Evolutionary conservation across 176 grass and related monocot species (phyloP).

Genomic region (Stipa capillata): DNA sequence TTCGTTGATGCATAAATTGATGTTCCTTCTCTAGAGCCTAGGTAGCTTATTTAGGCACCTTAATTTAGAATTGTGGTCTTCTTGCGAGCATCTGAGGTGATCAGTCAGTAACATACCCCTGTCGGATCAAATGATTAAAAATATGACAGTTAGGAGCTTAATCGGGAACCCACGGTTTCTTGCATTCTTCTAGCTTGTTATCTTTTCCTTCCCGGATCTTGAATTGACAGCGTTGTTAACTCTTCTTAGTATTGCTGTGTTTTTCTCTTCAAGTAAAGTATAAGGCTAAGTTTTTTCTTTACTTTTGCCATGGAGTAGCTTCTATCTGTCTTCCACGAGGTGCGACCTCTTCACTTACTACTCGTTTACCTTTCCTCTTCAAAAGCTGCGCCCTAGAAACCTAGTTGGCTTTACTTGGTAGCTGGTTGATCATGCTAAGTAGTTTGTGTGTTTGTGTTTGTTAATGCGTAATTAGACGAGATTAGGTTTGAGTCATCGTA

Average conservation of each 20-base stretch:
- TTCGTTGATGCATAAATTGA: conserved; percentile 52
- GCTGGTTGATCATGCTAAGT: conserved; percentile 13
- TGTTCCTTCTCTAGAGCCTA: conserved; percentile 35
- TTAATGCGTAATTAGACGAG: background rate
- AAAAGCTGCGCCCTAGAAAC: conserved; percentile 66
- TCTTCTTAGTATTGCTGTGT: background rate
- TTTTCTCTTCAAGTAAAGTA: background rate
- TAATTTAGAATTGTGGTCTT: conserved; percentile 27
- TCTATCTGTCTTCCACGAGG: conserved; percentile 31
- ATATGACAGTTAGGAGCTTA: conserved; percentile 38
- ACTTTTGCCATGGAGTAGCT: conserved; percentile 10
- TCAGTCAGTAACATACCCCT: conserved; percentile 21
- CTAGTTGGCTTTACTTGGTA: conserved; percentile 42
- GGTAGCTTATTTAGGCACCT: conserved; percentile 33
- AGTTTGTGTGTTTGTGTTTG: background rate
- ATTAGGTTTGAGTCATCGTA: conserved; percentile 7
- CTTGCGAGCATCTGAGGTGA: conserved; percentile 30
- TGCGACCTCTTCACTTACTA: conserved; percentile 35
- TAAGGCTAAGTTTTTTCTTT: background rate
- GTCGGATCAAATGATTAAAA: conserved; percentile 35
- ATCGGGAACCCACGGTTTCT: conserved; percentile 28
- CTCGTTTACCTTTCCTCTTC: conserved; percentile 36
- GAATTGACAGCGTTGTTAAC: background rate
- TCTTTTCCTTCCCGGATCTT: background rate
- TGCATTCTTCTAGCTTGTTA: background rate